phyloP scores from a whole-genome alignment of 139 green algal species.

The Mychonastes homosphaera region DNA sequence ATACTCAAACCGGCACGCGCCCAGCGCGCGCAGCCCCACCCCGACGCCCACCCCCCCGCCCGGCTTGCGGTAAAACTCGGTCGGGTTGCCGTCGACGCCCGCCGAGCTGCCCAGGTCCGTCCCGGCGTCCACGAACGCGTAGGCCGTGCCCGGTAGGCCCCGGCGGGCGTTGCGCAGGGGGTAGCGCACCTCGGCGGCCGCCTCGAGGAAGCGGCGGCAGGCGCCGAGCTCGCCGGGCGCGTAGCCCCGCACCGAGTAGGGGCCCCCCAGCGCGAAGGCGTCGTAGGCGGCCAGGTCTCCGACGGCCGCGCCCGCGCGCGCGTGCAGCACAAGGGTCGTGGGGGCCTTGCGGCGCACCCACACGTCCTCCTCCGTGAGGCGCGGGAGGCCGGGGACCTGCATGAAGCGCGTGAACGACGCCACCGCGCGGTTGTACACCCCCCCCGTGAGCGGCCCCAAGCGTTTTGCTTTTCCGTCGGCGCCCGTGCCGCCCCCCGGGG shows the following conservation, averaged over 20 bases:
- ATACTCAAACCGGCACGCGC: conserved; percentile 70
- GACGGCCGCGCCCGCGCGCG: conserved; percentile 29
- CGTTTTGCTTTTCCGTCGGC: too few species aligned
- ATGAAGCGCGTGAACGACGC: conserved; percentile 32
- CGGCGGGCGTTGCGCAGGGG: conserved; percentile 36
- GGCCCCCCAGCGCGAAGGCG: conserved; percentile 84
- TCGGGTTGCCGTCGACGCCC: conserved; percentile 76
- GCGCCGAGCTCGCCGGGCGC: conserved; percentile 85
- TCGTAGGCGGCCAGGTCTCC: conserved; percentile 91
- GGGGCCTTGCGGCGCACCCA: conserved; percentile 39
- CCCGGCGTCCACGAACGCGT: conserved; percentile 78
- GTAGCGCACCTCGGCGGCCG: conserved; percentile 67
- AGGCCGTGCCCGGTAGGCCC: conserved; percentile 48
- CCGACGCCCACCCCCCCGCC: conserved; percentile 70
- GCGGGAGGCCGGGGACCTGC: conserved; percentile 38
- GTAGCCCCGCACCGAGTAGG: conserved; percentile 87
- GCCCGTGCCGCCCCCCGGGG: conserved; percentile 24
- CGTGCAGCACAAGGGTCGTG: conserved; percentile 69
- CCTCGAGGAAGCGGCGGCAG: conserved; percentile 65
- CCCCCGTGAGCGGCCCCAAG: conserved; percentile 28
- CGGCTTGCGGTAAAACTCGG: conserved; percentile 78
- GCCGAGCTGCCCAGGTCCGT: conserved; percentile 65
- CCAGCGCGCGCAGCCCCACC: conserved; percentile 69
- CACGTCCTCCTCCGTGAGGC: conserved; percentile 34
- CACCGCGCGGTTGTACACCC: conserved; percentile 39